These are phyloP conservation scores for Phytophthora ramorum DNA, from an alignment of 352 stramenopile genomes.

Conservation along the genomic window DNA sequence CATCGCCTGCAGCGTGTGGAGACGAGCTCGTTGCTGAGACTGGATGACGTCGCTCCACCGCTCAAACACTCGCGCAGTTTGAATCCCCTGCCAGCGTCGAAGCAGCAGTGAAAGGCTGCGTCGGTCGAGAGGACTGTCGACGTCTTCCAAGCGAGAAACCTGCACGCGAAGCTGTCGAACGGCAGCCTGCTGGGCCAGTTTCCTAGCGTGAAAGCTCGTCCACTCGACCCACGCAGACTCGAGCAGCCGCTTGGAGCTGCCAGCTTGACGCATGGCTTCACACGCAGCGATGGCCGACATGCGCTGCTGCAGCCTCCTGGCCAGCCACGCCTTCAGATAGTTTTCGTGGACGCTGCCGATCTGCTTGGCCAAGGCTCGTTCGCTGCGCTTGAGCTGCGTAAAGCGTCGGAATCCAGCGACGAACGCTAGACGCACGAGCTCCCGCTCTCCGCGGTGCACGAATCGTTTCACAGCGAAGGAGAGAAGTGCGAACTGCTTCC, in stretches of 20 bases:
- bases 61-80: constrained; percentile 23
- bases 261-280: constrained; percentile 30
- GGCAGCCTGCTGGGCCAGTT: constrained; percentile 13
- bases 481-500: constrained; percentile 22
- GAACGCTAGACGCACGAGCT: constrained; percentile 22
- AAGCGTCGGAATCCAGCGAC: constrained; percentile 33
- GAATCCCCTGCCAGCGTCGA: constrained; percentile 32
- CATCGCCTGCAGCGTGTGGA: constrained; percentile 33
- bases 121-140: not conserved
- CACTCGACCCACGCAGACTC: constrained; percentile 30
- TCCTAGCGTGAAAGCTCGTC: constrained; percentile 26
- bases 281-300: constrained; percentile 31
- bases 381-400: constrained; percentile 8
- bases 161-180: constrained; percentile 16
- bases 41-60: constrained; percentile 15
- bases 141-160: constrained; percentile 16
- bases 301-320: constrained; percentile 18
- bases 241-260: constrained; percentile 21
- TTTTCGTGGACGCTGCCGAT: constrained; percentile 30
- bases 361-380: constrained; percentile 19
- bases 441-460: not conserved
- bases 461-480: constrained; percentile 21
- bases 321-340: constrained; percentile 42
- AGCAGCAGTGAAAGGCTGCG: constrained; percentile 13
- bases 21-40: constrained; percentile 11